A percentile compares a stretch with the other conserved stretches of the same genome.
Conservation (phyloP, 2,329 filamentous ascomycete species). For the Fusarium robinianum region DNA sequence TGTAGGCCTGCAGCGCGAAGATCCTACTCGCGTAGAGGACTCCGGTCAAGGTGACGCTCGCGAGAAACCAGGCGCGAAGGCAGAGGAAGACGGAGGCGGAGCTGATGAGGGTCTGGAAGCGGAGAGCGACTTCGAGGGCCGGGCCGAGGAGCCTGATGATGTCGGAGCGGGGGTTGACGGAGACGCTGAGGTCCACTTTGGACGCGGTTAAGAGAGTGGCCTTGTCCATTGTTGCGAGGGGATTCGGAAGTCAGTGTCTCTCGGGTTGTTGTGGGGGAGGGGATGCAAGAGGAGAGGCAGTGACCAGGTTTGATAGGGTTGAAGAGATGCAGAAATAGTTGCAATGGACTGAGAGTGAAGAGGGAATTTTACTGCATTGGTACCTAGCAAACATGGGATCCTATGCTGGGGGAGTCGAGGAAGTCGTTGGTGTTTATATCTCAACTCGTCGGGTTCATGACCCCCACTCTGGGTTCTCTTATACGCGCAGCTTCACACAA, state of each 20-base stretch:
- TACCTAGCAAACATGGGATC: slow-evolving; percentile 1
- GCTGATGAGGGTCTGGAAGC: slow-evolving; percentile 43
- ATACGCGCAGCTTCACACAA: not conserved
- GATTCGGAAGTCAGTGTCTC: slow-evolving; percentile 10
- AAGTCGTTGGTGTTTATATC: slow-evolving; percentile 29
- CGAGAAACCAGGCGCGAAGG: slow-evolving; percentile 39
- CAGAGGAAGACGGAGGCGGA: slow-evolving; percentile 39
- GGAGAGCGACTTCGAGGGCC: slow-evolving; percentile 42
- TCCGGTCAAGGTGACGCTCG: slow-evolving; percentile 33
- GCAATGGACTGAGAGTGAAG: slow-evolving; percentile 7
- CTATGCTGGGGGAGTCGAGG: not conserved
- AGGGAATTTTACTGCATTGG: too few relatives aligned
- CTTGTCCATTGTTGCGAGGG: slow-evolving; percentile 41
- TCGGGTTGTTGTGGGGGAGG: not conserved
- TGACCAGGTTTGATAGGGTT: too few relatives aligned
- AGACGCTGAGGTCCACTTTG: slow-evolving; percentile 41
- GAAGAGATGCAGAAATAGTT: slow-evolving; percentile 1
- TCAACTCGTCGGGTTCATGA: slow-evolving; percentile 6
- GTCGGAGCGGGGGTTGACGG: slow-evolving; percentile 39
- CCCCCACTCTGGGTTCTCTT: slow-evolving; percentile 15
- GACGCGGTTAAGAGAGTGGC: slow-evolving; percentile 46
- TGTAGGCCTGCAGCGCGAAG: slow-evolving; percentile 34
- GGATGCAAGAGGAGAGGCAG: not conserved
- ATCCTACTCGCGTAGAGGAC: slow-evolving; percentile 34
- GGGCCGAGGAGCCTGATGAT: slow-evolving; percentile 42